These are phyloP conservation scores for Paramecium primaurelia DNA, from an alignment of 73 alveolate species.

Conservation along the genomic window DNA sequence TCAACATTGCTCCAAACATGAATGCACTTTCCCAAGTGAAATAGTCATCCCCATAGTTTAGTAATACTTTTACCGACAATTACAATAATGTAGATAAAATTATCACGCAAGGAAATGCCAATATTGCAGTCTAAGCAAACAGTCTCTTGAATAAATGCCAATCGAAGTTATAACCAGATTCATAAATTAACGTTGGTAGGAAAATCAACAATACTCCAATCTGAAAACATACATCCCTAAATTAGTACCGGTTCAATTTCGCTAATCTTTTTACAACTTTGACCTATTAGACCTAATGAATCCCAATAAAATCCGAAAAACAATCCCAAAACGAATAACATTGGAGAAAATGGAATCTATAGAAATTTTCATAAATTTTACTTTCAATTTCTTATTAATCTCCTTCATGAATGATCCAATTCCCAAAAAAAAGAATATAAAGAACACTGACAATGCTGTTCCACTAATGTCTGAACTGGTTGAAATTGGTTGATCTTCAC, in stretches of 20 bases:
- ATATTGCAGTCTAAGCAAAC: conserved; percentile 42
- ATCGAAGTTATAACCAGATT: conserved; percentile 63
- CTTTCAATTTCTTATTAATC: conserved; percentile 35
- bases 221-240: background rate
- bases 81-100: conserved; percentile 44
- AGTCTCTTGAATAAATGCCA: conserved; percentile 65
- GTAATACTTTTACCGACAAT: conserved; percentile 50
- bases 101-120: conserved; percentile 65
- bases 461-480: background rate
- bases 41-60: conserved; percentile 64
- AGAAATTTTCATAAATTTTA: background rate
- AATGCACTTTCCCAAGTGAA: conserved; percentile 71
- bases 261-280: background rate
- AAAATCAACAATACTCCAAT: conserved; percentile 45
- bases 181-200: conserved; percentile 65
- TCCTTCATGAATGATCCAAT: conserved; percentile 51
- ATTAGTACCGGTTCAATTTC: conserved; percentile 46
- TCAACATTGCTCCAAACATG: conserved; percentile 71
- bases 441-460: conserved; percentile 46
- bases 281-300: conserved; percentile 40
- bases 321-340: conserved; percentile 54
- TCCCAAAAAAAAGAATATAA: conserved; percentile 40
- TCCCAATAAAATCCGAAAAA: conserved; percentile 53
- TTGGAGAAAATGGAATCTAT: conserved; percentile 53
- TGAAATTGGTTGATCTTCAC: background rate